A percentile compares a stretch with the other conserved stretches of the same genome.
Evolutionary conservation across 1,284 basidiomycete species (phyloP).

Genomic region (Pulchroboletus neoregius): DNA sequence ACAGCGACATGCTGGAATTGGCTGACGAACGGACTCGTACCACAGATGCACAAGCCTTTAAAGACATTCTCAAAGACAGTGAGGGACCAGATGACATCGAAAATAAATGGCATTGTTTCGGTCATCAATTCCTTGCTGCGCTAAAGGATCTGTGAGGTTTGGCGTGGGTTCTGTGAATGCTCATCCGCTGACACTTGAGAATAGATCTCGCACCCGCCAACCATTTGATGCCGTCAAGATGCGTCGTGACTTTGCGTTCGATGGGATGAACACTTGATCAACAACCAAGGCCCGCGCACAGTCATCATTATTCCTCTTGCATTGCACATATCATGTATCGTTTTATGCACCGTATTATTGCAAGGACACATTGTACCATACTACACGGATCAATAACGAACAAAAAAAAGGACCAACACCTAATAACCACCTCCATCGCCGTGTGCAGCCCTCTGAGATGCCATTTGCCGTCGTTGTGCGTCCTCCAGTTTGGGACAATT

Average conservation of each 20-base stretch:
- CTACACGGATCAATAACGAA: neutral
- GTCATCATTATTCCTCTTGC: neutral
- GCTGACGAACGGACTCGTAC: constrained; percentile 5
- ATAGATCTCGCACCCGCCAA: constrained; percentile 1
- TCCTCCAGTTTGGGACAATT: constrained; percentile 98
- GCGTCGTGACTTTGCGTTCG: constrained; percentile 23
- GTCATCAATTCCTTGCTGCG: constrained; percentile 19
- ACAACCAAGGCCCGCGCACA: neutral
- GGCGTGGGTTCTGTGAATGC: neutral
- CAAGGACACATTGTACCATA: constrained; percentile 15
- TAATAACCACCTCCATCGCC: constrained; percentile 56
- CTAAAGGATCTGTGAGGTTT: constrained; percentile 24
- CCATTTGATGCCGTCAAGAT: constrained; percentile 20
- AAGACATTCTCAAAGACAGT: constrained; percentile 17
- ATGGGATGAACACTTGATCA: constrained; percentile 11
- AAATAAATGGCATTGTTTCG: constrained; percentile 25
- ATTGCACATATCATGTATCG: constrained; percentile 13
- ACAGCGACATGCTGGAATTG: neutral
- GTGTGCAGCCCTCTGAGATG: constrained; percentile 69
- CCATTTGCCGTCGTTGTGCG: constrained; percentile 82
- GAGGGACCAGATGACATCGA: constrained; percentile 16
- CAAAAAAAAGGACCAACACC: neutral
- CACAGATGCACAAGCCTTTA: constrained; percentile 17
- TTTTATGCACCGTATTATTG: constrained; percentile 1
- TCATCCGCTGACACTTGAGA: constrained; percentile 2